A percentile compares a stretch with the other conserved stretches of the same genome.
phyloP scores from a whole-genome alignment of 192 early-diverging fungal species.

The Linderina pennispora region DNA sequence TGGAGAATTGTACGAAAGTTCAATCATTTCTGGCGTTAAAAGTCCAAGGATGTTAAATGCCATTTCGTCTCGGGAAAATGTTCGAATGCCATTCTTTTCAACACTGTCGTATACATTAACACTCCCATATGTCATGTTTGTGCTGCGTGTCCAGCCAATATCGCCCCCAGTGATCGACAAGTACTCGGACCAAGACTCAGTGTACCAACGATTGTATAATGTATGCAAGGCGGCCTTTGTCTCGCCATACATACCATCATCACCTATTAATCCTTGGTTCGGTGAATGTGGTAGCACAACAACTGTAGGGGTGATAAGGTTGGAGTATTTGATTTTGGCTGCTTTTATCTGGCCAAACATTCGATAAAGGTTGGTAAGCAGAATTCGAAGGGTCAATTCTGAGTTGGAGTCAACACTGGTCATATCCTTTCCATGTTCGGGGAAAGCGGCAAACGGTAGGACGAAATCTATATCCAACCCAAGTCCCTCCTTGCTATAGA shows the following conservation, averaged over 20 bases:
- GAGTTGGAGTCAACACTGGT: conserved; percentile 76
- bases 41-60: conserved; percentile 80
- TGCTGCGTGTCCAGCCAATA: conserved; percentile 95
- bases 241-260: conserved; percentile 91
- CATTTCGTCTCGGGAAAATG: no score
- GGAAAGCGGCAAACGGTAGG: conserved; percentile 88
- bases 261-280: conserved; percentile 91
- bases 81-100: conserved; percentile 75
- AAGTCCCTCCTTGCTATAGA: conserved; percentile 55
- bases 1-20: conserved; percentile 64
- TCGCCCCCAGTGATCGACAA: conserved; percentile 82
- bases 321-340: conserved; percentile 67
- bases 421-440: conserved; percentile 77
- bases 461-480: conserved; percentile 90
- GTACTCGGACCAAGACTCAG: conserved; percentile 84
- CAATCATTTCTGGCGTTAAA: conserved; percentile 69
- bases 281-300: conserved; percentile 86
- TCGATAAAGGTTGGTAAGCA: conserved; percentile 87
- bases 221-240: conserved; percentile 88
- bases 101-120: conserved; percentile 94
- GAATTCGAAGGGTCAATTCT: conserved; percentile 85
- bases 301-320: conserved; percentile 72
- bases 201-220: conserved; percentile 82
- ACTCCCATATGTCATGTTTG: conserved; percentile 89
- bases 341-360: conserved; percentile 79